Base-by-base conservation (phyloP, 306 rosid species). In the Betula pendula region DNA sequence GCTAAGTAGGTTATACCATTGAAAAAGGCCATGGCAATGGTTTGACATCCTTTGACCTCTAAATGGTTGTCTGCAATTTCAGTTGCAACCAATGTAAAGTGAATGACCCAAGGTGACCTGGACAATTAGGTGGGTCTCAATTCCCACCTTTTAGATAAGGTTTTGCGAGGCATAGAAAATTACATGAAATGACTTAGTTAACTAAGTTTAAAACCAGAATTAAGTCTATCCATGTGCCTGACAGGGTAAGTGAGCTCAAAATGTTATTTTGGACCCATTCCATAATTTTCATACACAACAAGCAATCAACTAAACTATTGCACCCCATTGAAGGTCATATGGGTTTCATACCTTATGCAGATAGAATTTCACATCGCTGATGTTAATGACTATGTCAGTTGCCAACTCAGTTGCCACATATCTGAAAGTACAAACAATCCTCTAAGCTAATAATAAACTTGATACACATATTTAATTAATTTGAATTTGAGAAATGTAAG, bases 331-430 rank as follows among this genome's bases (percentile, higher is more conserved):
- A 74, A 77, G 49, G 53, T 49, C 53, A 75, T 76, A 73, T 68
- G 73, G 79, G 75, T 71, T 75, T 66, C 79, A 81, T 87, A 94
- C 98, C 98, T 94, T 94, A n/a, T 92, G 98, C 62, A 94, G 87
- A 85, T 86, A 89, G 84, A 94, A 94, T 77, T 87, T 91, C 49
- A 89, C 90, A 42, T 88, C 88, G 67, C 96, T 91, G 52, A 92
- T 88, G 63, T 87, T 90, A 72, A 92, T 78, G 59, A 56, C 89
- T 31, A 92, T 70, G 79, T 94, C 98, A 14, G 97, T 81, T 71
- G 91, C 90, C 80, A 94, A 78, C 81, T 91, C 98, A 27, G 89
- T 89, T 50, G 89, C 88, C 71, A 92, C 91, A 33, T 89, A 94
- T 84, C 96, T 94, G 85, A 44, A 85, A 52, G 59, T 55, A 60